Conservation (phyloP, 768 basidiomycete species). For the Mycena floridula region DNA sequence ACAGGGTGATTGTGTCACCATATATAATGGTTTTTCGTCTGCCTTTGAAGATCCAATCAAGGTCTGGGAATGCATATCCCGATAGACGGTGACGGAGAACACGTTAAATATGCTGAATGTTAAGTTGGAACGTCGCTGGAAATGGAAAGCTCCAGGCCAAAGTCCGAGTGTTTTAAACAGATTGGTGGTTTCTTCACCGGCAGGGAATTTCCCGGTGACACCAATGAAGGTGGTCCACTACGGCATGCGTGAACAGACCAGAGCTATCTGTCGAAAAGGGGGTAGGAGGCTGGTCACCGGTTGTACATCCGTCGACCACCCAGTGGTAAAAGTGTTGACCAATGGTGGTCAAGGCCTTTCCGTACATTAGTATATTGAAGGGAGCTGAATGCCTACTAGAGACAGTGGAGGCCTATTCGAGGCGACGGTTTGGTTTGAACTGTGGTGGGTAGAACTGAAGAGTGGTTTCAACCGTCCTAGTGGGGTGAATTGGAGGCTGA, state of each 20-base stretch:
- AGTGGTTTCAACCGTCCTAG: too few relatives aligned
- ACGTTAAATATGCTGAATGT: slow-evolving; percentile 5
- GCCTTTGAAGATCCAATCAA: slow-evolving; percentile 5
- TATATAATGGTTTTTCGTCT: slow-evolving; percentile 6
- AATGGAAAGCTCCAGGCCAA: slow-evolving; percentile 2
- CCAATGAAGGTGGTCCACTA: slow-evolving; percentile 1
- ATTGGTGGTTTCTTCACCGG: slow-evolving; percentile 4
- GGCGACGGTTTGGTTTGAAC: too few relatives aligned
- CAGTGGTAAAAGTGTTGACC: too few relatives aligned
- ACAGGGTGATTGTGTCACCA: slow-evolving; percentile 1
- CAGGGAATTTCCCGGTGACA: slow-evolving; percentile 9
- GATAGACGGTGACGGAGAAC: slow-evolving; percentile 3
- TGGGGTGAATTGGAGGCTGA: too few relatives aligned
- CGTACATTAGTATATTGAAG: too few relatives aligned
- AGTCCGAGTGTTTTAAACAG: slow-evolving; percentile 10
- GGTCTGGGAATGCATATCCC: slow-evolving; percentile 4
- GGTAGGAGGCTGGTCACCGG: too few relatives aligned
- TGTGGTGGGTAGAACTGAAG: too few relatives aligned
- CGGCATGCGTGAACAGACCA: slow-evolving; percentile 5
- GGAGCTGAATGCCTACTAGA: too few relatives aligned
- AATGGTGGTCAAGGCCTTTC: too few relatives aligned
- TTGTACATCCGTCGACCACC: too few relatives aligned
- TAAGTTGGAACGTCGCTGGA: slow-evolving; percentile 12
- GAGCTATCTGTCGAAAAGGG: slow-evolving; percentile 3
- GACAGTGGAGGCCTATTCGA: too few relatives aligned